phyloP scores from a whole-genome alignment of 768 basidiomycete genomes.

The Xerocomellus intermedius region DNA sequence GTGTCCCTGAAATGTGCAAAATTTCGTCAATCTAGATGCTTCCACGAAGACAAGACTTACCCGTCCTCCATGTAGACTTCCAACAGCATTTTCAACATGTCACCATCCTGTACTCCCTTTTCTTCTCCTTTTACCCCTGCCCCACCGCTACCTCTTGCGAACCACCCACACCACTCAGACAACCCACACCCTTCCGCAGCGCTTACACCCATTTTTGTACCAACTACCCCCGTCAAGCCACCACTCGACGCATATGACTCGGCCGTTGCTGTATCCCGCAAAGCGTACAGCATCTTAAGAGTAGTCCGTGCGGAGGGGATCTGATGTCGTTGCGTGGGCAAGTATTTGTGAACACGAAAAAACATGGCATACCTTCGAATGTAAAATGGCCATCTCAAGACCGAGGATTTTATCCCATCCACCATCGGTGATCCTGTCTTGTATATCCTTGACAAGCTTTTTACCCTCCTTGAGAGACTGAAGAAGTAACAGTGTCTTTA shows the following conservation, averaged over 20 bases:
- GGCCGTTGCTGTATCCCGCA: conserved; percentile 74
- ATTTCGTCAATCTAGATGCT: background rate
- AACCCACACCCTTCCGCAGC: conserved; percentile 52
- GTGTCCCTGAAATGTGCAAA: conserved; percentile 41
- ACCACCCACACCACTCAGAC: conserved; percentile 35
- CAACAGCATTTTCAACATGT: conserved; percentile 66
- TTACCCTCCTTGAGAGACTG: conserved; percentile 39
- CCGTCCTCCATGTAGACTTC: conserved; percentile 81
- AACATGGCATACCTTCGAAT: conserved; percentile 60
- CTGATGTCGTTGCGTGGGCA: background rate
- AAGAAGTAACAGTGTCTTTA: conserved; percentile 77
- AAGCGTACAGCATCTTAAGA: conserved; percentile 59
- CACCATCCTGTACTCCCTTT: conserved; percentile 48
- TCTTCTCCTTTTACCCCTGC: conserved; percentile 37
- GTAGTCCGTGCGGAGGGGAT: conserved; percentile 38
- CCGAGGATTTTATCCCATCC: conserved; percentile 51
- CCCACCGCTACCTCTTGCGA: conserved; percentile 48
- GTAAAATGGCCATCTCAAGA: conserved; percentile 75
- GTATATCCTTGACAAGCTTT: conserved; percentile 18
- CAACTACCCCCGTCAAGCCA: conserved; percentile 62
- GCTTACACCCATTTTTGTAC: conserved; percentile 50
- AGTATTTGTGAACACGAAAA: background rate
- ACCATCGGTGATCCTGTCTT: conserved; percentile 14
- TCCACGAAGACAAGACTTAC: conserved; percentile 41
- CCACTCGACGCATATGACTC: conserved; percentile 84